Evolutionary conservation across 2,329 filamentous ascomycete genomes (phyloP).

Genomic region (Pezicula carpinea): DNA sequence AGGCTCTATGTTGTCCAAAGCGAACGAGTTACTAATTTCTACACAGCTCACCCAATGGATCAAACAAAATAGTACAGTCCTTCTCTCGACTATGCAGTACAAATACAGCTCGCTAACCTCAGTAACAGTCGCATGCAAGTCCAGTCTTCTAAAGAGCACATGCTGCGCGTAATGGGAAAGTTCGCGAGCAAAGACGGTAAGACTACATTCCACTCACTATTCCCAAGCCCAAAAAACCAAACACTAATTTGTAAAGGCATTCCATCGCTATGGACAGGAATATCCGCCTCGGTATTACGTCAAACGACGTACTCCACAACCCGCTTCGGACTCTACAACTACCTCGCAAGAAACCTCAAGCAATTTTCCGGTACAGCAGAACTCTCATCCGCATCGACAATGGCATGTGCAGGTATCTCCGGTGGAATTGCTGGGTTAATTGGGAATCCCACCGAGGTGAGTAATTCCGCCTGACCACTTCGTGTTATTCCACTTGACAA

Average conservation of each 20-base stretch:
- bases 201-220: not conserved
- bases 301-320: slow-evolving; percentile 41
- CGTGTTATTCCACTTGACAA: not conserved
- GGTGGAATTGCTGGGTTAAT: slow-evolving; percentile 39
- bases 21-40: not conserved
- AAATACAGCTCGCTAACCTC: not conserved
- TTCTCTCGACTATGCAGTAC: not conserved
- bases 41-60: slow-evolving; percentile 37
- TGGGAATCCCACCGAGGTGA: slow-evolving; percentile 40
- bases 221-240: not conserved
- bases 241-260: slow-evolving; percentile 26
- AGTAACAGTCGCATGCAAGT: slow-evolving; percentile 38
- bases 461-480: not conserved
- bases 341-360: slow-evolving; percentile 29
- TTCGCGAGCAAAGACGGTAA: slow-evolving; percentile 37
- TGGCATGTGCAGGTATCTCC: slow-evolving; percentile 35
- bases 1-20: no score
- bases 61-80: slow-evolving; percentile 39
- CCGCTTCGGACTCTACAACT: slow-evolving; percentile 37
- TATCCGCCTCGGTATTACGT: slow-evolving; percentile 39
- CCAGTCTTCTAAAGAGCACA: slow-evolving; percentile 34
- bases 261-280: slow-evolving; percentile 37
- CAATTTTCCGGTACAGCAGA: slow-evolving; percentile 24
- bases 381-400: slow-evolving; percentile 30
- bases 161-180: slow-evolving; percentile 33